phyloP scores from a whole-genome alignment of 2,329 filamentous ascomycete genomes.

The Claviceps sp. region DNA sequence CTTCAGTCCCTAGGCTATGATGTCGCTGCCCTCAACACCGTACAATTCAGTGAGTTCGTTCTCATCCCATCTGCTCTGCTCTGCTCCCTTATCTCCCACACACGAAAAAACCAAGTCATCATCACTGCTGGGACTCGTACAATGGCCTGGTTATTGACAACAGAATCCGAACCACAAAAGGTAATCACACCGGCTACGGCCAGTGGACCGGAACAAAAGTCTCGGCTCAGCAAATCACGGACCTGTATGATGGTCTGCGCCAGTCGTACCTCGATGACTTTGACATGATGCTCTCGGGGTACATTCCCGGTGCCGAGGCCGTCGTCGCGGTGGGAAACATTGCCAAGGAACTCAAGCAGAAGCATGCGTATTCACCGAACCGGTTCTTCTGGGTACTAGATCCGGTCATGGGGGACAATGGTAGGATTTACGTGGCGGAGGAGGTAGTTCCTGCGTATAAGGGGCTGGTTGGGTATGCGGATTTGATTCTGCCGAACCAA shows the following conservation, averaged over 20 bases:
- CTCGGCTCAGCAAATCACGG: conserved; percentile 67
- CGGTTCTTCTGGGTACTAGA: conserved; percentile 96
- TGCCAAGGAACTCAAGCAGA: conserved; percentile 62
- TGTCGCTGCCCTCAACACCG: conserved; percentile 86
- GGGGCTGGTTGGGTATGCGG: conserved; percentile 62
- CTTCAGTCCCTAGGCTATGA: conserved; percentile 91
- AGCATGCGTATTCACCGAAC: conserved; percentile 47
- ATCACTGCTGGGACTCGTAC: too few relatives aligned
- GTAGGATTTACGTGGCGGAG: conserved; percentile 76
- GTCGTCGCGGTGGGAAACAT: conserved; percentile 78
- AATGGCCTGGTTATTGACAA: too few relatives aligned
- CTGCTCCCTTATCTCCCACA: too few relatives aligned
- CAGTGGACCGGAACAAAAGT: conserved; percentile 78
- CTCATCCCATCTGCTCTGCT: too few relatives aligned
- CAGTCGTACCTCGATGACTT: conserved; percentile 79
- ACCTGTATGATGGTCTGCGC: conserved; percentile 73
- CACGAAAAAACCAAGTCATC: too few relatives aligned
- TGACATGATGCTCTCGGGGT: conserved; percentile 88
- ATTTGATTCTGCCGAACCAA: conserved; percentile 89
- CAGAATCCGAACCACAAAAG: conserved; percentile 29
- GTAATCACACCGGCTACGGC: conserved; percentile 88
- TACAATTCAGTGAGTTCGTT: conserved; percentile 72
- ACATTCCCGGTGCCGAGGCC: conserved; percentile 75
- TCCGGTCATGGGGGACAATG: conserved; percentile 97
- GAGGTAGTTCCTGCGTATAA: conserved; percentile 90